Percentiles rank a stretch among this genome's conserved stretches.
These are phyloP conservation scores for Thermomucor indicae-seudaticae DNA, from an alignment of 371 early-diverging fungal genomes.

Conservation along the genomic window DNA sequence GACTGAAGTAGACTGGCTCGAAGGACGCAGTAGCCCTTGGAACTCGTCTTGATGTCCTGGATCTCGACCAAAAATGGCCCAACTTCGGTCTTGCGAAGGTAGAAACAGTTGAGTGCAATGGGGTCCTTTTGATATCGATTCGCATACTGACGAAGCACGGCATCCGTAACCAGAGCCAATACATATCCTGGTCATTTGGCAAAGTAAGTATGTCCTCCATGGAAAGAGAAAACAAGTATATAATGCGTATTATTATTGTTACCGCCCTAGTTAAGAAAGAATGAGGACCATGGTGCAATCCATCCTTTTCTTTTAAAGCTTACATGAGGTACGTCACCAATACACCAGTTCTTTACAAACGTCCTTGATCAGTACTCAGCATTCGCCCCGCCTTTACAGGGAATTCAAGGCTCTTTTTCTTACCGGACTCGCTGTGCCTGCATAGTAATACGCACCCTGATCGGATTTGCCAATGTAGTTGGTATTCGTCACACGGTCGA, in stretches of 20 bases:
- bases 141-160: constrained; percentile 27
- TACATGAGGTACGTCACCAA: constrained; percentile 43
- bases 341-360: constrained; percentile 21
- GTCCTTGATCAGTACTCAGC: not conserved
- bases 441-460: constrained; percentile 8
- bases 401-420: not conserved
- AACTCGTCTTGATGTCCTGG: constrained; percentile 29
- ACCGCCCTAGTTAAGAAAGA: constrained; percentile 5
- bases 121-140: constrained; percentile 32
- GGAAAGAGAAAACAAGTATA: not conserved
- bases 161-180: constrained; percentile 24
- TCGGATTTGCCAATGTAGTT: constrained; percentile 8
- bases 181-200: constrained; percentile 19
- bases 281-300: not conserved
- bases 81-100: constrained; percentile 25
- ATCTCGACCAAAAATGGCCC: constrained; percentile 33
- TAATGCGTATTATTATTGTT: not conserved
- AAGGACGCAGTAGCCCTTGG: constrained; percentile 36
- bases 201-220: constrained; percentile 1
- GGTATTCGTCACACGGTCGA: constrained; percentile 18
- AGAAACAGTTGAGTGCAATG: constrained; percentile 40
- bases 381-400: not conserved
- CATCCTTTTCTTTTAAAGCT: constrained; percentile 1
- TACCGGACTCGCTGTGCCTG: constrained; percentile 17
- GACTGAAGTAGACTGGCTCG: constrained; percentile 26